Percentiles rank a stretch among this genome's conserved stretches.
Evolutionary conservation across 2,329 filamentous ascomycete species (phyloP).

Genomic region (Clathrospora elynae): DNA sequence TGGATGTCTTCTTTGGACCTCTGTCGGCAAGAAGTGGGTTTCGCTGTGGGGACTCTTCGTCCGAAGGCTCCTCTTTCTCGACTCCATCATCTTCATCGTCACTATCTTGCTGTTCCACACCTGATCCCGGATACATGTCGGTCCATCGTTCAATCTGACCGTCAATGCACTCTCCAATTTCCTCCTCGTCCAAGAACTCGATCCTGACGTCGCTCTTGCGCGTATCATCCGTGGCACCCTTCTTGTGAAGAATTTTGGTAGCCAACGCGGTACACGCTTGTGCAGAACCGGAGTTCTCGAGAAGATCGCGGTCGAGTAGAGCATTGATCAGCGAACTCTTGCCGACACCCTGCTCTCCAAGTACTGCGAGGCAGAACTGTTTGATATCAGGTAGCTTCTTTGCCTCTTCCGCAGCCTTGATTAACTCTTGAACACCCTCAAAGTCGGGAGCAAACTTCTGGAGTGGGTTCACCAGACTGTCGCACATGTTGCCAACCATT

Average conservation of each 20-base stretch:
- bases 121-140: not conserved
- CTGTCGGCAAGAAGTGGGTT: too few relatives aligned
- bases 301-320: slow-evolving; percentile 13
- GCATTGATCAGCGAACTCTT: slow-evolving; percentile 21
- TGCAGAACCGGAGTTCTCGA: slow-evolving; percentile 7
- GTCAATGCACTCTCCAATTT: not conserved
- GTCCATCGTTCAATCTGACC: slow-evolving; percentile 13
- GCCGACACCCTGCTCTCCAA: slow-evolving; percentile 19
- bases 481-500: slow-evolving; percentile 3
- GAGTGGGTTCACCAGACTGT: not conserved
- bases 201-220: slow-evolving; percentile 11
- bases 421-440: not conserved
- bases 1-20: too few relatives aligned
- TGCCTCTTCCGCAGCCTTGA: not conserved
- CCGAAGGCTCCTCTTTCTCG: too few relatives aligned
- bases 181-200: slow-evolving; percentile 3
- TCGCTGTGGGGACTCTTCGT: too few relatives aligned
- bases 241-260: slow-evolving; percentile 11
- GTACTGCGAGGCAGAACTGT: slow-evolving; percentile 8
- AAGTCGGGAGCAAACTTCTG: not conserved
- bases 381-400: slow-evolving; percentile 1
- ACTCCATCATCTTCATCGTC: slow-evolving; percentile 2
- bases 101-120: not conserved
- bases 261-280: slow-evolving; percentile 15
- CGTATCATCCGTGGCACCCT: slow-evolving; percentile 11